These are phyloP conservation scores for Pilobolus umbonatus DNA, from an alignment of 192 early-diverging fungal genomes.

Conservation along the genomic window DNA sequence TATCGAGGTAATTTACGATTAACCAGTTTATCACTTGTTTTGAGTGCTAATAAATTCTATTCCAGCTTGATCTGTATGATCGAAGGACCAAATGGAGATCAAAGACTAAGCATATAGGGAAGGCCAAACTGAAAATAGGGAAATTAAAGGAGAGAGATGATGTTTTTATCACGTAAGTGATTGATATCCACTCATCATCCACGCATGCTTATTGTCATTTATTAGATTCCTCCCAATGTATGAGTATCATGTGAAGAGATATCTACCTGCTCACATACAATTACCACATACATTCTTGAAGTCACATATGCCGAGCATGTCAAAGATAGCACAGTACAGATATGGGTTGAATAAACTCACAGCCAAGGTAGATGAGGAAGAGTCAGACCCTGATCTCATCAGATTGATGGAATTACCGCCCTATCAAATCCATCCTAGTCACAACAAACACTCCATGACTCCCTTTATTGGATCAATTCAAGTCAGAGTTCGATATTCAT, in stretches of 20 bases:
- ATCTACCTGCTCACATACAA: slow-evolving; percentile 30
- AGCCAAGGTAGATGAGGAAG: no score
- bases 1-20: slow-evolving; percentile 38
- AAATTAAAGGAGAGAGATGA: slow-evolving; percentile 24
- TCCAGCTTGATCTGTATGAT: slow-evolving; percentile 40
- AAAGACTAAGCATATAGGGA: slow-evolving; percentile 33
- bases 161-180: slow-evolving; percentile 35
- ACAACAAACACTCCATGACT: slow-evolving; percentile 28
- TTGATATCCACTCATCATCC: background rate
- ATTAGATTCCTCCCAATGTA: slow-evolving; percentile 38
- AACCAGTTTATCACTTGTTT: background rate
- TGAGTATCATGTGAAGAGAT: slow-evolving; percentile 29
- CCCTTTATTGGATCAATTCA: slow-evolving; percentile 34
- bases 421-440: slow-evolving; percentile 19
- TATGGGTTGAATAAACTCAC: no score
- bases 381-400: no score
- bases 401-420: no score
- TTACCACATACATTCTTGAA: slow-evolving; percentile 31
- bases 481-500: slow-evolving; percentile 32
- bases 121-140: slow-evolving; percentile 33
- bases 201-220: background rate
- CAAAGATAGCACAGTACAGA: slow-evolving; percentile 3
- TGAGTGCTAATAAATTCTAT: background rate
- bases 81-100: slow-evolving; percentile 25
- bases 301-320: slow-evolving; percentile 23